Percentiles rank a stretch among this genome's conserved stretches.
phyloP scores from a whole-genome alignment of 1,284 basidiomycete species.

The Agroathelia rolfsii region DNA sequence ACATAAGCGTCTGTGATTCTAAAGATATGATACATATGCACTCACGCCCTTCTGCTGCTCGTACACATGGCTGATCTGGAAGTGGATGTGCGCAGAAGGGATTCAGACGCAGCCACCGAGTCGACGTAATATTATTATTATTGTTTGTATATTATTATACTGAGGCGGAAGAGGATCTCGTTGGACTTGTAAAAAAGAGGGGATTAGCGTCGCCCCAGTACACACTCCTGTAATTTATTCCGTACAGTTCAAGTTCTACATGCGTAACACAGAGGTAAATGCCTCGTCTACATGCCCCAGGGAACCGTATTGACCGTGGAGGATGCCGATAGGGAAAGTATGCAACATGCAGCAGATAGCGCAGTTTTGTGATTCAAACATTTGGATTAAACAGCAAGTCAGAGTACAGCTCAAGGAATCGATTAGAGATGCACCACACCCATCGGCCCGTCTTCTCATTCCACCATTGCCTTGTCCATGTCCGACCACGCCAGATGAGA shows the following conservation, averaged over 20 bases:
- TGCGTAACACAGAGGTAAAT: constrained; percentile 64
- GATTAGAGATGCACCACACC: no score
- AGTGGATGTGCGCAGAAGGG: constrained; percentile 72
- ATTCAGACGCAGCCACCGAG: constrained; percentile 62
- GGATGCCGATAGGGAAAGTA: constrained; percentile 70
- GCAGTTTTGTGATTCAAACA: no score
- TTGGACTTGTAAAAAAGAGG: constrained; percentile 68
- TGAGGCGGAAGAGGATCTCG: constrained; percentile 71
- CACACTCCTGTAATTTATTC: no score
- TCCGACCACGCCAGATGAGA: no score
- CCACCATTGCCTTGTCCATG: no score
- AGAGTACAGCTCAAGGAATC: no score
- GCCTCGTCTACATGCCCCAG: constrained; percentile 76
- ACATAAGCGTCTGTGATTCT: constrained; percentile 3
- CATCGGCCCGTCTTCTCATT: no score
- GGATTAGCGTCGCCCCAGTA: no score
- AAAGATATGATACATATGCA: constrained; percentile 11
- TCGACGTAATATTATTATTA: constrained; percentile 61
- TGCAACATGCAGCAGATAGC: no score
- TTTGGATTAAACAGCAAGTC: no score
- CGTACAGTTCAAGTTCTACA: constrained; percentile 74
- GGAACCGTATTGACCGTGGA: constrained; percentile 72
- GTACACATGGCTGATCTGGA: constrained; percentile 75
- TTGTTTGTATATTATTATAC: constrained; percentile 80
- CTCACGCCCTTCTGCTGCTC: constrained; percentile 63